A percentile compares a stretch with the other conserved stretches of the same genome.
Evolutionary conservation across 2,329 filamentous ascomycete genomes (phyloP).

Genomic region (Paecilomyces variotii): DNA sequence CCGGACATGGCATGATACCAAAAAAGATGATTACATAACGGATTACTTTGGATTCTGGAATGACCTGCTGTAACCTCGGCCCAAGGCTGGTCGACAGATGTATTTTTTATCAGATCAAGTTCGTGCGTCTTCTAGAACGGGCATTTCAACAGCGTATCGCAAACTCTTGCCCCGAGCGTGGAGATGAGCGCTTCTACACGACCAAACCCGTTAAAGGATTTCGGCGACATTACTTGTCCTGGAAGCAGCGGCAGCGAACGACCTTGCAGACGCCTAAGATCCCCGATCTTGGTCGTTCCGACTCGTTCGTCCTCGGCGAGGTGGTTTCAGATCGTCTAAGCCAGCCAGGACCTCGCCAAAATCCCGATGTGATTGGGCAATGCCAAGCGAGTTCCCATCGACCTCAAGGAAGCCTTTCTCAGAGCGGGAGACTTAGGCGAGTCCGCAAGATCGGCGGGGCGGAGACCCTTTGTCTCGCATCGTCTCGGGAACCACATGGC

Average conservation of each 20-base stretch:
- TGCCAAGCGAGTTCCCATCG: constrained; percentile 11
- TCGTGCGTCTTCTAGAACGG: neutral
- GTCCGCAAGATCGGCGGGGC: constrained; percentile 2
- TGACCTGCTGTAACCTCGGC: neutral
- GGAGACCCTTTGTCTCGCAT: neutral
- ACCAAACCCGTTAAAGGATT: neutral
- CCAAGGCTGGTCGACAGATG: neutral
- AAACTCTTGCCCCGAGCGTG: neutral
- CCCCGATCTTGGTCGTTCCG: neutral
- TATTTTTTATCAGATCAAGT: neutral
- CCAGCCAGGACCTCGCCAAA: constrained; percentile 23
- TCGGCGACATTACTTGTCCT: neutral
- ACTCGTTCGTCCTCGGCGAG: neutral
- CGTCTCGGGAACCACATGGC: neutral
- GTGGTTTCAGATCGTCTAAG: neutral
- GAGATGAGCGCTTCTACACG: neutral
- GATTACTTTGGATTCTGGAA: neutral
- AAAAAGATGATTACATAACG: neutral
- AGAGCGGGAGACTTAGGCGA: constrained; percentile 32
- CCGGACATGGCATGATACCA: neutral
- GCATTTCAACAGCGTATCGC: neutral
- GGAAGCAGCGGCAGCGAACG: neutral
- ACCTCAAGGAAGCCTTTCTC: constrained; percentile 18
- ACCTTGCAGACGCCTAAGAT: neutral
- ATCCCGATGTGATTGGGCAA: constrained; percentile 23